phyloP scores from a whole-genome alignment of 345 rosid species.

The Linum lewisii region DNA sequence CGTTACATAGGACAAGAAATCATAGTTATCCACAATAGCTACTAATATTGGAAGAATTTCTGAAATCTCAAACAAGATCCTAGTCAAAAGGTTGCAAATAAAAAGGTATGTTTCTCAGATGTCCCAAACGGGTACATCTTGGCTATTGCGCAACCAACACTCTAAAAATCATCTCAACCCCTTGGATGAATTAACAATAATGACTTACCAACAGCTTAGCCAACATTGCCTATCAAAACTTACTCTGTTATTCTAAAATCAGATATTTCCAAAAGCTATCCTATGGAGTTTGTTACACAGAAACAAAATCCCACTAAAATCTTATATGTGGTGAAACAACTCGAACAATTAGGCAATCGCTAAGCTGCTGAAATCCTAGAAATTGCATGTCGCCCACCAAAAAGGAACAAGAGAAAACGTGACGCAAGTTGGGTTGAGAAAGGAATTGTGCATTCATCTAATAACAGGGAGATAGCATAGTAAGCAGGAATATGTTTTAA shows the following conservation, averaged over 20 bases:
- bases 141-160: too few species aligned
- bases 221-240: too few species aligned
- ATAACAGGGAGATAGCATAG: slow-evolving; percentile 7
- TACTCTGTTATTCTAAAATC: too few species aligned
- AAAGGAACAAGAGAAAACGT: background rate
- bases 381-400: slow-evolving; percentile 4
- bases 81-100: background rate
- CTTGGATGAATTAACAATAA: too few species aligned
- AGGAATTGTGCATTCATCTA: slow-evolving; percentile 3
- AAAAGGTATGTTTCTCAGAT: background rate
- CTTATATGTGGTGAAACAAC: too few species aligned
- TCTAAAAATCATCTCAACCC: too few species aligned
- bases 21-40: background rate
- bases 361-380: slow-evolving; percentile 1
- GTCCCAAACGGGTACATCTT: background rate
- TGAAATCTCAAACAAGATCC: background rate
- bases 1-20: too few species aligned
- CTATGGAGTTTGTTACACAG: too few species aligned
- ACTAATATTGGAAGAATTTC: background rate
- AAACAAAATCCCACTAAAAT: too few species aligned
- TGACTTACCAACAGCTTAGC: too few species aligned
- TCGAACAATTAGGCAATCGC: background rate
- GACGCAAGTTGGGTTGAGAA: slow-evolving; percentile 4
- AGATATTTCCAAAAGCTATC: too few species aligned
- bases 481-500: slow-evolving; percentile 4